Percentiles rank a stretch among this genome's conserved stretches.
Conservation (phyloP, 2,329 filamentous ascomycete species). For the Dothiorella sarmentorum region DNA sequence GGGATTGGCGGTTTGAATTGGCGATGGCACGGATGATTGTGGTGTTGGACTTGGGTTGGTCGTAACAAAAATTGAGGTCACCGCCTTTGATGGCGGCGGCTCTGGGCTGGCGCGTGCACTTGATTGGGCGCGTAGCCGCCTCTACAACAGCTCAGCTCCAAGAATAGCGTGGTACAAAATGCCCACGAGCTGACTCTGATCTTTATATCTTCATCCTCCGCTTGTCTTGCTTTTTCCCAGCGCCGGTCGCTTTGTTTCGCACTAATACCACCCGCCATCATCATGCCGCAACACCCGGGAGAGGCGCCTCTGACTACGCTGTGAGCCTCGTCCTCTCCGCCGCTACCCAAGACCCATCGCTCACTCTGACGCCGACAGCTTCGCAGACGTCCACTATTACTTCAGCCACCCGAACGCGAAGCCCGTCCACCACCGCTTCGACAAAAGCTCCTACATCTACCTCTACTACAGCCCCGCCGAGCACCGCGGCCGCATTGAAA, state of each 20-base stretch:
- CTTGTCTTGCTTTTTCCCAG: conserved; percentile 4
- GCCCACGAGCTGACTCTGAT: conserved; percentile 4
- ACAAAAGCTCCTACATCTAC: conserved; percentile 76
- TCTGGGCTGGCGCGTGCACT: background rate
- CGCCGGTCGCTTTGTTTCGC: conserved; percentile 5
- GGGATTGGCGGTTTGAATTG: background rate
- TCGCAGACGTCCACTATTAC: conserved; percentile 76
- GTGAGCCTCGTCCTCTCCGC: conserved; percentile 33
- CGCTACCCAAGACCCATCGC: background rate
- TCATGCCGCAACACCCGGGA: conserved; percentile 48
- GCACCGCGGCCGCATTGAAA: conserved; percentile 66
- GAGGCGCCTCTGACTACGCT: conserved; percentile 48
- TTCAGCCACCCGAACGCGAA: conserved; percentile 64
- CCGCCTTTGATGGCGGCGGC: conserved; percentile 8
- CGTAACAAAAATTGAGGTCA: conserved; percentile 30
- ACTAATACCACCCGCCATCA: background rate
- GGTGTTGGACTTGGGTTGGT: background rate
- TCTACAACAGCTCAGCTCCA: conserved; percentile 7
- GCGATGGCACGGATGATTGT: background rate
- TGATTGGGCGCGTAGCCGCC: conserved; percentile 19
- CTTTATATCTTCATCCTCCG: conserved; percentile 20
- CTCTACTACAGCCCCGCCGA: conserved; percentile 70
- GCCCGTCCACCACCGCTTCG: conserved; percentile 76
- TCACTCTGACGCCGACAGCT: conserved; percentile 50
- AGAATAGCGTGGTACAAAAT: conserved; percentile 13